phyloP scores from a whole-genome alignment of 2,329 filamentous ascomycete species.

The Ophiostoma populinum region DNA sequence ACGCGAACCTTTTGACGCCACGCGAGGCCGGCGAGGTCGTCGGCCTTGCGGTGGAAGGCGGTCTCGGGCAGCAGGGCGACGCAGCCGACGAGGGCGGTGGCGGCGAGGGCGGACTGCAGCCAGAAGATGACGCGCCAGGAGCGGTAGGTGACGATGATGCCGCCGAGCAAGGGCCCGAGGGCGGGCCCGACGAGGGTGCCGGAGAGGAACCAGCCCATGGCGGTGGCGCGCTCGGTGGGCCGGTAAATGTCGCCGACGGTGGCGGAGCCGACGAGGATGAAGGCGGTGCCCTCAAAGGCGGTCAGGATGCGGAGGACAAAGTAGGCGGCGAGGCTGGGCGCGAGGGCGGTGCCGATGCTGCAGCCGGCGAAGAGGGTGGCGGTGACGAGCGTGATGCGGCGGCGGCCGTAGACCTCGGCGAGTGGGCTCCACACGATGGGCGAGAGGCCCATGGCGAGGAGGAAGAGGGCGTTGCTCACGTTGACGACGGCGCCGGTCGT shows the following conservation, averaged over 20 bases:
- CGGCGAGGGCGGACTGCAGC: slow-evolving; percentile 47
- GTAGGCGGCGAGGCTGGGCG: slow-evolving; percentile 46
- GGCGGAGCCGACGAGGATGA: slow-evolving; percentile 46
- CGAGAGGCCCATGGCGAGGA: slow-evolving; percentile 52
- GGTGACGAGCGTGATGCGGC: slow-evolving; percentile 36
- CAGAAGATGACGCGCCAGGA: slow-evolving; percentile 55
- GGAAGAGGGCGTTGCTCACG: slow-evolving; percentile 50
- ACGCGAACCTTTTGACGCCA: slow-evolving; percentile 25
- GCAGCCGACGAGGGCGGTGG: slow-evolving; percentile 34
- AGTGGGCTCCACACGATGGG: slow-evolving; percentile 51
- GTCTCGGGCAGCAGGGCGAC: slow-evolving; percentile 50
- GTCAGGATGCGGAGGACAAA: slow-evolving; percentile 53
- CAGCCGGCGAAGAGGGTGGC: slow-evolving; percentile 44
- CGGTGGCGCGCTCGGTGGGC: slow-evolving; percentile 41
- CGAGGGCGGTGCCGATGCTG: slow-evolving; percentile 46
- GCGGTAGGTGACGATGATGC: slow-evolving; percentile 50
- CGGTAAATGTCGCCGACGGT: slow-evolving; percentile 31
- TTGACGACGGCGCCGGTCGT: slow-evolving; percentile 48
- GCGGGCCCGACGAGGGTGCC: slow-evolving; percentile 49
- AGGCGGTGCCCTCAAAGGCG: slow-evolving; percentile 51
- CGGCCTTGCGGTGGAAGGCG: slow-evolving; percentile 38
- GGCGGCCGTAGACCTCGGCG: slow-evolving; percentile 37
- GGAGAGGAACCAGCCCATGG: slow-evolving; percentile 46
- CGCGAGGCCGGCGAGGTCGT: slow-evolving; percentile 34
- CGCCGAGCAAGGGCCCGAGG: slow-evolving; percentile 42